Evolutionary conservation across 2,329 filamentous ascomycete genomes (phyloP).

Genomic region (Epichloe sp.): DNA sequence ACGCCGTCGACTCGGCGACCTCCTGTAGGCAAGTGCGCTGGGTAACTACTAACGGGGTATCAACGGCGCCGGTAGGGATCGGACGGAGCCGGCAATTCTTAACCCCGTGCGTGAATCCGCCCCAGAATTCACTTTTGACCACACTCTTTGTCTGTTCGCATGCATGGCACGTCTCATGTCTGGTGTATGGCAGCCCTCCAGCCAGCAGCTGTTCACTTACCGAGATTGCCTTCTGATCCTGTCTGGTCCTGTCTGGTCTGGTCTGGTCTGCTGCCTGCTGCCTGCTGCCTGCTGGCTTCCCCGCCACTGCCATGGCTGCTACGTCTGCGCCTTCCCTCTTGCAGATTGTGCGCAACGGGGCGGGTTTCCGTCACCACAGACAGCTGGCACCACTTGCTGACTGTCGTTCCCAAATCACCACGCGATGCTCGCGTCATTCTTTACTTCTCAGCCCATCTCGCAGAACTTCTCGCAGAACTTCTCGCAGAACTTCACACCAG

Average conservation of each 20-base stretch:
- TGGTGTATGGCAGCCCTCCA: neutral
- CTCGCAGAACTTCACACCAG: neutral
- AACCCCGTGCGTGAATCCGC: constrained; percentile 2
- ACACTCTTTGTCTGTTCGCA: too few species aligned
- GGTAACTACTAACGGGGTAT: too few species aligned
- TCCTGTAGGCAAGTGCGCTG: too few species aligned
- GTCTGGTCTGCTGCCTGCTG: neutral
- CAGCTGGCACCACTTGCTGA: neutral
- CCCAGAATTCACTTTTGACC: neutral
- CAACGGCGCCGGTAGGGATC: neutral
- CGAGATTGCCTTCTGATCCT: neutral
- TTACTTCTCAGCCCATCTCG: neutral
- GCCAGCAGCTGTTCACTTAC: too few species aligned
- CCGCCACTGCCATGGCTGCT: neutral
- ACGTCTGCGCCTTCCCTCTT: neutral
- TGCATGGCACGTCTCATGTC: too few species aligned
- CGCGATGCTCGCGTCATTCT: neutral
- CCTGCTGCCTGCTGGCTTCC: neutral
- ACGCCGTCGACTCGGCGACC: too few species aligned
- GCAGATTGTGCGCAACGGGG: neutral
- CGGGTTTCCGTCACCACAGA: neutral
- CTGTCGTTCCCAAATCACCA: constrained; percentile 3
- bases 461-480: neutral
- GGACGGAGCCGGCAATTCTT: constrained; percentile 7
- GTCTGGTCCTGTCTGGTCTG: neutral